Conservation (phyloP, 1,284 basidiomycete genomes). For the Sporisorium exsertum region DNA sequence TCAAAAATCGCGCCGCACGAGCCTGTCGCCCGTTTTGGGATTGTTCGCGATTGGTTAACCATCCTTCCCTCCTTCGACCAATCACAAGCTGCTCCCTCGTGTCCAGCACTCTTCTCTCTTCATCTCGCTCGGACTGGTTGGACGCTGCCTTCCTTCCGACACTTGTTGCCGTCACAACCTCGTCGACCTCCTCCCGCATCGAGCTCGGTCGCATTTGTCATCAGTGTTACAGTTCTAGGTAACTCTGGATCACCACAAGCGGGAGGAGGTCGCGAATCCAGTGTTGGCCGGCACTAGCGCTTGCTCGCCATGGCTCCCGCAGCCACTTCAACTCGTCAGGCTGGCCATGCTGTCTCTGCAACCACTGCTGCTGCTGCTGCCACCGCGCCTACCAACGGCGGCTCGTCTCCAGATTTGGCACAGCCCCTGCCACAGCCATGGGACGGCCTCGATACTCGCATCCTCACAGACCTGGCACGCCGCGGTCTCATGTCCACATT, state of each 20-base stretch:
- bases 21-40: constrained; percentile 7
- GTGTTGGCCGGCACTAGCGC: background rate
- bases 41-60: constrained; percentile 8
- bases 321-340: constrained; percentile 28
- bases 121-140: background rate
- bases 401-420: constrained; percentile 13
- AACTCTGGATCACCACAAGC: background rate
- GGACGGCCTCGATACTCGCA: constrained; percentile 50
- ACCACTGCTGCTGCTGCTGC: background rate
- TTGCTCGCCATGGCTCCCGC: constrained; percentile 27
- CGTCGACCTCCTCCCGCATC: constrained; percentile 19
- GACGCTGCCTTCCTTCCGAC: background rate
- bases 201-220: background rate
- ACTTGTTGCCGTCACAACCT: background rate
- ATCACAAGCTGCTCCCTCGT: constrained; percentile 8
- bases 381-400: background rate
- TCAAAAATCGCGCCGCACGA: constrained; percentile 16
- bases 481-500: constrained; percentile 50
- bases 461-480: constrained; percentile 49
- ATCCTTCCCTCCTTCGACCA: background rate
- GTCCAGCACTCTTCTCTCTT: background rate
- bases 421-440: constrained; percentile 31
- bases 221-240: background rate
- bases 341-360: constrained; percentile 8
- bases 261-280: constrained; percentile 22